Base-by-base conservation (phyloP, 2,329 filamentous ascomycete species). In the Colletotrichum godetiae region DNA sequence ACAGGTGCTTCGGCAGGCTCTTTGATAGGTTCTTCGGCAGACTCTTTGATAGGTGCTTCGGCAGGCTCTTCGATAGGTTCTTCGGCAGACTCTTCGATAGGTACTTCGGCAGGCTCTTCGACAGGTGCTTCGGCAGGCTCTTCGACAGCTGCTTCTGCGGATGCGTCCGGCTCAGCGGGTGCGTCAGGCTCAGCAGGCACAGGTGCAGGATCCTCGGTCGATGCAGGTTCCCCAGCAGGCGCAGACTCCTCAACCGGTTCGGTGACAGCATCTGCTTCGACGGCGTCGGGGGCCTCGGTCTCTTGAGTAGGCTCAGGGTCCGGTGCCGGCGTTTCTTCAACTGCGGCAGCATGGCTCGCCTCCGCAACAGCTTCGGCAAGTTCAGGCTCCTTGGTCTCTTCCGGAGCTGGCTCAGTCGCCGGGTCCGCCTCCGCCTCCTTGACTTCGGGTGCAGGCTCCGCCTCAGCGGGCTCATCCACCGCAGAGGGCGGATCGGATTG, bases 311-410 rank as follows among this genome's bases (percentile, higher is more conserved):
- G 12, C 42, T 46, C 53, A 15, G 64, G 33, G 24, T 60, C 33
- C 27, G 35, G 31, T n/a, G 56, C 24, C 35, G 53, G 46, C 6
- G 24, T 31, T 10, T 67, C 55, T 7, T 60, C 64, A 67, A 53
- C 29, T 12, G 57, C 70, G 37, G 75, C 74, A 56, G 60, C 65
- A n/a, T 64, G 57, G 8, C 60, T 60, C 24, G 35, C 67, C 46
- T 56, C 67, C 2, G 61, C 63, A 0, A 61, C 62, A 11, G 42
- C 55, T n/a, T 60, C 55, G 6, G 58, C 68, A 24, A 68, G 33
- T n/a, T 64, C 65, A 11, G 63, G 46, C 31, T 55, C 53, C 5
- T 37, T 62, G 5, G 35, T 55, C 1, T 70, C 59, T 15, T 68
- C 63, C 11, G 42, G 12, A n/a, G 49, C 64, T 31, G 64, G 35